Conservation (phyloP, 2,329 filamentous ascomycete species). For the Hymenoscyphus fructigenus region DNA sequence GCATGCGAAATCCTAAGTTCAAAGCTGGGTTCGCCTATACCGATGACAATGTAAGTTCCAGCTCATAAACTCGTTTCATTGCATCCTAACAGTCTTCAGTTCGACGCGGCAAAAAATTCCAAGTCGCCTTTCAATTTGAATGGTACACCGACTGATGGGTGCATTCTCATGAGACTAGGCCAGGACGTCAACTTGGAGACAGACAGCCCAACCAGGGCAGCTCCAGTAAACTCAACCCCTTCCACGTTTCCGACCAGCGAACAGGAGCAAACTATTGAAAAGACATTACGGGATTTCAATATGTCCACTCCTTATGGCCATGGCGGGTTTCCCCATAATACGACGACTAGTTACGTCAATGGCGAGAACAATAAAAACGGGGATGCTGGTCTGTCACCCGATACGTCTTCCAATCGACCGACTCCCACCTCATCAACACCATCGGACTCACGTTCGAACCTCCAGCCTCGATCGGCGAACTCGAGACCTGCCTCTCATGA, state of each 20-base stretch:
- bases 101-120: constrained; percentile 5
- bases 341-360: constrained; percentile 41
- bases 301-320: constrained; percentile 20
- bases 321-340: constrained; percentile 27
- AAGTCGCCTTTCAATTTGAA: background rate
- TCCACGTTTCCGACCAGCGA: background rate
- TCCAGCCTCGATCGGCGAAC: constrained; percentile 30
- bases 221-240: background rate
- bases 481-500: constrained; percentile 50
- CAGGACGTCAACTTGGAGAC: background rate
- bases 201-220: background rate
- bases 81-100: constrained; percentile 24
- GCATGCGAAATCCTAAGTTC: constrained; percentile 57
- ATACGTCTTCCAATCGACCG: constrained; percentile 46
- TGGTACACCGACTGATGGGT: background rate
- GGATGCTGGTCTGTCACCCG: constrained; percentile 29
- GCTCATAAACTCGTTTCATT: constrained; percentile 20
- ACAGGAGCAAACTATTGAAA: constrained; percentile 23
- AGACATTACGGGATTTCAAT: constrained; percentile 25
- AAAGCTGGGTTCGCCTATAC: constrained; percentile 52
- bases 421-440: constrained; percentile 58
- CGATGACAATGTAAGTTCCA: constrained; percentile 34
- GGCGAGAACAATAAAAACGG: constrained; percentile 42
- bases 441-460: constrained; percentile 41
- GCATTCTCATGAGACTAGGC: background rate